Evolutionary conservation across 75 land plant genomes (phyloP).

Genomic region (Larix kaempferi): DNA sequence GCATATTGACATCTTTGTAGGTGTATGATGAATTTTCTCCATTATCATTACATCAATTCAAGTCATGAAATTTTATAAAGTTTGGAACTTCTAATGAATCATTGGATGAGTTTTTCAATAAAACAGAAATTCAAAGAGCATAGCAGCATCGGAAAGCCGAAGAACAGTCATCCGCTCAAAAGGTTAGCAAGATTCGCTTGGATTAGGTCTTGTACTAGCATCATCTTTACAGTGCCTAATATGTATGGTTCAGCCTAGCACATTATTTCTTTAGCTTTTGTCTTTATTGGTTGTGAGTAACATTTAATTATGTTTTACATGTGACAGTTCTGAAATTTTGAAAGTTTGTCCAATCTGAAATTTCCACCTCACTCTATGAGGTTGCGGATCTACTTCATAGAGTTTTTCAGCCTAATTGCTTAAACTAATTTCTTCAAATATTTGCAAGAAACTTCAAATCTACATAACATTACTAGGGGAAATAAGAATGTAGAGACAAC

Average conservation of each 20-base stretch:
- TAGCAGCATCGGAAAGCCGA: constrained; percentile 81
- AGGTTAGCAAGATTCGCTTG: constrained; percentile 71
- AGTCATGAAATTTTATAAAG: constrained; percentile 45
- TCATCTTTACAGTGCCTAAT: neutral
- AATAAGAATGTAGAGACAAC: too few species aligned
- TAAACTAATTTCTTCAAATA: too few species aligned
- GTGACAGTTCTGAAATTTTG: neutral
- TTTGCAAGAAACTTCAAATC: too few species aligned
- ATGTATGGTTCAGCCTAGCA: neutral
- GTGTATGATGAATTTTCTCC: constrained; percentile 92
- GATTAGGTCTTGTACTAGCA: constrained; percentile 66
- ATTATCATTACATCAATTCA: constrained; percentile 65
- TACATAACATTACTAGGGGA: too few species aligned
- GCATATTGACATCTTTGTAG: constrained; percentile 26
- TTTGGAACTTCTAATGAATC: constrained; percentile 85
- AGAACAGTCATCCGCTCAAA: constrained; percentile 68
- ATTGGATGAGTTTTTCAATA: constrained; percentile 91
- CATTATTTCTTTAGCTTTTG: neutral
- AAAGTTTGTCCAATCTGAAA: too few species aligned
- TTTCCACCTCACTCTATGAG: too few species aligned
- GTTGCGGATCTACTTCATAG: too few species aligned
- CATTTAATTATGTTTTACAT: neutral
- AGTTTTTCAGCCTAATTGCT: too few species aligned
- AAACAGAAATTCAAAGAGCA: constrained; percentile 78
- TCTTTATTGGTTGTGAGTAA: neutral